Evolutionary conservation across 768 basidiomycete species (phyloP).

Genomic region (Panaeolus papilionaceus): DNA sequence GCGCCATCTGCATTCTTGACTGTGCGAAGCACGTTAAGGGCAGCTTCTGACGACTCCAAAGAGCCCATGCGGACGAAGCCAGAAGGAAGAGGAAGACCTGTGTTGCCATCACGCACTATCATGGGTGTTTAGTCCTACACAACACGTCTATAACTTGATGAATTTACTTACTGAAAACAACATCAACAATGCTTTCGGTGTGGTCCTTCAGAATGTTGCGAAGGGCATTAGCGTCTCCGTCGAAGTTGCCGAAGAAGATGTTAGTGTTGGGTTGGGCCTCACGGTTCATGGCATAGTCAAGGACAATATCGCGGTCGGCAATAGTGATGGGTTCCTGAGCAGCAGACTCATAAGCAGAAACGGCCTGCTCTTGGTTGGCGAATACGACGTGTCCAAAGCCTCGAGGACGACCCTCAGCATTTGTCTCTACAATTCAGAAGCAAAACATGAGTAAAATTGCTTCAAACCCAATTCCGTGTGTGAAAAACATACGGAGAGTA

Average conservation of each 20-base stretch:
- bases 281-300: slow-evolving; percentile 43
- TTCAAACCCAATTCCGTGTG: background rate
- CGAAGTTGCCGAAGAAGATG: slow-evolving; percentile 39
- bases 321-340: slow-evolving; percentile 54
- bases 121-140: background rate
- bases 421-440: slow-evolving; percentile 26
- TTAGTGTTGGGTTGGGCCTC: slow-evolving; percentile 30
- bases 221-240: slow-evolving; percentile 31
- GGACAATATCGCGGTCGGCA: slow-evolving; percentile 48
- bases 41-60: slow-evolving; percentile 53
- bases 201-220: slow-evolving; percentile 33
- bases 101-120: slow-evolving; percentile 41
- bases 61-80: slow-evolving; percentile 63
- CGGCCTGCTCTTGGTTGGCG: slow-evolving; percentile 40
- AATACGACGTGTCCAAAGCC: slow-evolving; percentile 58
- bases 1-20: slow-evolving; percentile 40
- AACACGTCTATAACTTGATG: no score
- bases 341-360: slow-evolving; percentile 40
- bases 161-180: slow-evolving; percentile 38
- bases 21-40: slow-evolving; percentile 49
- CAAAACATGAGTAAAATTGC: slow-evolving; percentile 5
- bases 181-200: slow-evolving; percentile 33
- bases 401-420: slow-evolving; percentile 42
- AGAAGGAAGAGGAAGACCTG: slow-evolving; percentile 34
- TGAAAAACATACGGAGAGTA: slow-evolving; percentile 45